Conservation (phyloP, 2,329 filamentous ascomycete genomes). For the Coniella lustricola region DNA sequence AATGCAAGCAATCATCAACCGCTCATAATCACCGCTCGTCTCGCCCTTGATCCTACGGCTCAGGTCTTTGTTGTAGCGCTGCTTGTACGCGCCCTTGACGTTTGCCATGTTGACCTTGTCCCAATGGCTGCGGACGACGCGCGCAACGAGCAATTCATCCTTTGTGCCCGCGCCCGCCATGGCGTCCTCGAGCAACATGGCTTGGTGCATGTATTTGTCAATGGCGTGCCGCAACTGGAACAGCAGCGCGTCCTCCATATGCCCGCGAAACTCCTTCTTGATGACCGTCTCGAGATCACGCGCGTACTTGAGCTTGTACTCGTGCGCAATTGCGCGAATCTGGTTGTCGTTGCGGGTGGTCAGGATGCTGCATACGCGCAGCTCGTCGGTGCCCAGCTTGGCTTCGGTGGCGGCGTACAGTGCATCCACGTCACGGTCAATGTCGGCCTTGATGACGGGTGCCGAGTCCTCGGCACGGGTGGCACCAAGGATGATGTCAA, state of each 20-base stretch:
- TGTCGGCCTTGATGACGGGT: constrained; percentile 64
- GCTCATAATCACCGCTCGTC: constrained; percentile 78
- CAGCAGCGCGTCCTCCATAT: constrained; percentile 81
- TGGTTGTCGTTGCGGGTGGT: constrained; percentile 72
- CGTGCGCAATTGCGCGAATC: constrained; percentile 70
- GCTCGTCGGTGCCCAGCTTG: constrained; percentile 64
- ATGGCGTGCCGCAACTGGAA: constrained; percentile 70
- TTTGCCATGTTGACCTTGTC: constrained; percentile 65
- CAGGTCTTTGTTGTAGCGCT: constrained; percentile 62
- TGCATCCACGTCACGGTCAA: constrained; percentile 69
- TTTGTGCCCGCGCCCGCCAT: constrained; percentile 88
- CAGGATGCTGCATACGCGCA: constrained; percentile 73
- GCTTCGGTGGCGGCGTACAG: constrained; percentile 73
- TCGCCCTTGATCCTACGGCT: constrained; percentile 68
- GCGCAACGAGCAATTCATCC: constrained; percentile 68
- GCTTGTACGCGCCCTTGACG: constrained; percentile 70
- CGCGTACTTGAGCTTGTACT: constrained; percentile 68
- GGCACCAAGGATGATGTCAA: constrained; percentile 71
- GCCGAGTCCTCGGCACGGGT: constrained; percentile 70
- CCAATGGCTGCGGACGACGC: constrained; percentile 82
- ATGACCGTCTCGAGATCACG: constrained; percentile 66
- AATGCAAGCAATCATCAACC: constrained; percentile 64
- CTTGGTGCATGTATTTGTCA: constrained; percentile 81
- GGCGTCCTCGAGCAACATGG: constrained; percentile 70
- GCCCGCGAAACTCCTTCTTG: constrained; percentile 74